These are phyloP conservation scores for Entomortierella parvispora DNA, from an alignment of 192 early-diverging fungal species.

Conservation along the genomic window DNA sequence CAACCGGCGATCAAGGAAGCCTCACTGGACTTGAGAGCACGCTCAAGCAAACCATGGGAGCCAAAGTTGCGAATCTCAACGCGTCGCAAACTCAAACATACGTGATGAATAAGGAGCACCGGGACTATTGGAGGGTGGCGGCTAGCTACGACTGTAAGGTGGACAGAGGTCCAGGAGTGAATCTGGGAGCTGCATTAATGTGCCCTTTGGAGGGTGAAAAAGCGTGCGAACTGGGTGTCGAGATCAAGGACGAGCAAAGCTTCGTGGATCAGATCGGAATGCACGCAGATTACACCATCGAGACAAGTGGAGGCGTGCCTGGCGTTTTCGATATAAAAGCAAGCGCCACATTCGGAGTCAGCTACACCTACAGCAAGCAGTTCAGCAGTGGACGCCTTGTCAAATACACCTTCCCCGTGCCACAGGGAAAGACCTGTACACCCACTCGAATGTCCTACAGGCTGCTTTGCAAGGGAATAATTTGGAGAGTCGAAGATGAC, in stretches of 20 bases:
- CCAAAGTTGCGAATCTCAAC: too few relatives aligned
- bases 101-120: too few relatives aligned
- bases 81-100: too few relatives aligned
- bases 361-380: constrained; percentile 7
- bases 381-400: not conserved
- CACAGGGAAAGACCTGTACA: not conserved
- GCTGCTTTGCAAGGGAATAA: not conserved
- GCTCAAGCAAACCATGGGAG: too few relatives aligned
- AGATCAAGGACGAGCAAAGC: not conserved
- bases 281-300: not conserved
- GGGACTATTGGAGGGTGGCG: not conserved
- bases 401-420: not conserved
- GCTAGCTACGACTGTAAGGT: not conserved
- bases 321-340: not conserved
- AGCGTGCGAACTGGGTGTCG: not conserved
- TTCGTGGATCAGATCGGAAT: constrained; percentile 5
- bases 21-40: too few relatives aligned
- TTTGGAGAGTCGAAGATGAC: not conserved
- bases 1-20: too few relatives aligned
- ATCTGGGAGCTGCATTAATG: not conserved
- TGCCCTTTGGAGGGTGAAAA: not conserved
- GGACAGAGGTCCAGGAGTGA: not conserved
- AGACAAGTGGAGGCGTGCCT: constrained; percentile 1
- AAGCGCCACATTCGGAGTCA: not conserved
- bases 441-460: constrained; percentile 1